Base-by-base conservation (phyloP, 768 basidiomycete genomes). In the Podaxis mareebaensis region DNA sequence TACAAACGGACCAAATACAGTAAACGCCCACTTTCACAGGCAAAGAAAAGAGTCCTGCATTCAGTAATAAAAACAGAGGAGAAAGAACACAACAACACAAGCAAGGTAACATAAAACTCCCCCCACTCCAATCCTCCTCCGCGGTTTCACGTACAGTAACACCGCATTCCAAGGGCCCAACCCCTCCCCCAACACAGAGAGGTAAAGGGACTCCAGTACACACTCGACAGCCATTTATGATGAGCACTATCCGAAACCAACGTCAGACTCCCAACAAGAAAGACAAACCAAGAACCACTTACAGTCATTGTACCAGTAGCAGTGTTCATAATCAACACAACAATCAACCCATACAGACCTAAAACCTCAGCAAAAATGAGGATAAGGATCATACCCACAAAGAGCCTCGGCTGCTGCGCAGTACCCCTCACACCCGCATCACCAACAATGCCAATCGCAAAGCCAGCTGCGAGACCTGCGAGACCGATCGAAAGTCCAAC, bases 361-460 rank as follows among this genome's bases (percentile, higher is more conserved):
- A 95, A 77, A 3, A 96, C 93, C 84, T 95, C 93, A 30, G 93
- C 92, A 74, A 94, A 97, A 85, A 98, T 99, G 79, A 99, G 92
- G 76, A 99, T 99, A 65, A 98, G 84, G 68, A 97, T 96, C 95
- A 96, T 98, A 73, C 93, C 92, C 70, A 97, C 95, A 77, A 91
- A 96, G 68, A 97, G 81, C 70, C 93, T 81, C 57, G 95, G 93
- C 79, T 99, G 96, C 76, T 98, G 96, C 52, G 96, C 96, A 58
- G 96, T 97, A 64, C 96, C 97, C 52, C 97, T 84, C 30, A 99
- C 97, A 83, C 97, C 96, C 65, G 96, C 96, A 74, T 99, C 97
- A 73, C 97, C 97, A 63, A 99, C 97, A 73, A 99, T 98, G 63
- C 97, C 97, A 72, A 99, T 90, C 65, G 97, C 97, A 68, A 98